Base-by-base conservation (phyloP, 306 rosid species). In the Potentilla sterilis region DNA sequence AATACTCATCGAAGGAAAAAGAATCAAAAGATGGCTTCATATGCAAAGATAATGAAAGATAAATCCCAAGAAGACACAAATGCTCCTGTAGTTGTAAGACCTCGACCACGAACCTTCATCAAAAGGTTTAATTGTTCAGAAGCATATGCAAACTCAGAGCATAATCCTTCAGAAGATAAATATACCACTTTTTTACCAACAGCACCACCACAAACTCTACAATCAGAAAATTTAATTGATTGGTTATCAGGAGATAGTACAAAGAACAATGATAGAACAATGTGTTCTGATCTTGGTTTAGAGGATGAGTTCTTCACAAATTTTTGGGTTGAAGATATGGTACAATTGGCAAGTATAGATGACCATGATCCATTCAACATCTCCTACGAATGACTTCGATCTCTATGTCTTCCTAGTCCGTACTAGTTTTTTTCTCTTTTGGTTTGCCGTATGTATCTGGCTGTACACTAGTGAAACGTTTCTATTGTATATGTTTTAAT, bases 251-350 rank as follows among this genome's bases (percentile, higher is more conserved):
- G 32, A 34, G 63, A 57, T 2, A 57, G 35, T 22, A 57, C 63
- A 57, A 15, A 22, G 4, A 24, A 15, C 63, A 10, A 22, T 22
- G 35, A 22, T 9, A 57, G 35, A 22, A 57, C 34, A 57, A 22
- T 13, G 15, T 22, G 35, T 22, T 57, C 63, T 57, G 32, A 6
- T 57, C 63, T 57, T 57, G 63, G 35, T 10, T 37, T 65, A 18
- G 69, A 65, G 42, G 58, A 69, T 18, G 73, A 69, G 35, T 35
- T 47, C 43, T 46, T 69, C 42, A 47, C 73, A 28, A 69, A 47
- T 43, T 69, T 69, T 8, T 28, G 73, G 73, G 42, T 28, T 16
- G 73, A 47, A 28, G 41, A 69, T 69, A 15, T 47, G 22, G 43
- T 22, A 57, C 63, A 8, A 10, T 24, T 13, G 15, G 35, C 35